phyloP scores from a whole-genome alignment of 768 basidiomycete species.

The Antrodiella citrinella region DNA sequence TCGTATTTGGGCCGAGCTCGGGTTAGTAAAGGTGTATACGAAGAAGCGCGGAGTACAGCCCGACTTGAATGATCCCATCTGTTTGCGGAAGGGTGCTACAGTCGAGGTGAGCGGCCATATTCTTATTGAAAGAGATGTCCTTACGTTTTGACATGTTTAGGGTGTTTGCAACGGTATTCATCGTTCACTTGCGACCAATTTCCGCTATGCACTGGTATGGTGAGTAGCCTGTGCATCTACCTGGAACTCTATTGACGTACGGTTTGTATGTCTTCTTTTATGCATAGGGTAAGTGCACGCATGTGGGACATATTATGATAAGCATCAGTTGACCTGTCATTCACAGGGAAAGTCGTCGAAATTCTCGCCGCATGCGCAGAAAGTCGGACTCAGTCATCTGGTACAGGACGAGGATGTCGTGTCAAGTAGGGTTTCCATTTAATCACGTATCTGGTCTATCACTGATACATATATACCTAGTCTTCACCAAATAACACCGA shows the following conservation, averaged over 20 bases:
- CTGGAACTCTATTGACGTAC: no score
- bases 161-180: slow-evolving; percentile 91
- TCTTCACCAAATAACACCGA: slow-evolving; percentile 27
- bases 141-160: slow-evolving; percentile 27
- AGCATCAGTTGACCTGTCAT: slow-evolving; percentile 3
- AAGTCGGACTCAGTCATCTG: slow-evolving; percentile 77
- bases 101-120: slow-evolving; percentile 59
- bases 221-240: slow-evolving; percentile 26
- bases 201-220: slow-evolving; percentile 94
- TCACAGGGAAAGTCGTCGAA: slow-evolving; percentile 86
- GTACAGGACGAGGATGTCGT: slow-evolving; percentile 88
- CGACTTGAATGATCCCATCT: slow-evolving; percentile 86
- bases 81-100: slow-evolving; percentile 84
- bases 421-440: slow-evolving; percentile 52
- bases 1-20: slow-evolving; percentile 73
- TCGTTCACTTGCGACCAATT: slow-evolving; percentile 80
- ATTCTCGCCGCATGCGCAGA: slow-evolving; percentile 90
- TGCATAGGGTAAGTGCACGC: no score
- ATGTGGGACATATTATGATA: no score
- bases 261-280: no score
- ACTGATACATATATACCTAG: slow-evolving; percentile 15
- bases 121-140: neutral
- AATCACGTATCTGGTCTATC: neutral
- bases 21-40: slow-evolving; percentile 87
- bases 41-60: slow-evolving; percentile 96